Evolutionary conservation across 805 yeast genomes (phyloP).

Genomic region (Metschnikowia hibisci): DNA sequence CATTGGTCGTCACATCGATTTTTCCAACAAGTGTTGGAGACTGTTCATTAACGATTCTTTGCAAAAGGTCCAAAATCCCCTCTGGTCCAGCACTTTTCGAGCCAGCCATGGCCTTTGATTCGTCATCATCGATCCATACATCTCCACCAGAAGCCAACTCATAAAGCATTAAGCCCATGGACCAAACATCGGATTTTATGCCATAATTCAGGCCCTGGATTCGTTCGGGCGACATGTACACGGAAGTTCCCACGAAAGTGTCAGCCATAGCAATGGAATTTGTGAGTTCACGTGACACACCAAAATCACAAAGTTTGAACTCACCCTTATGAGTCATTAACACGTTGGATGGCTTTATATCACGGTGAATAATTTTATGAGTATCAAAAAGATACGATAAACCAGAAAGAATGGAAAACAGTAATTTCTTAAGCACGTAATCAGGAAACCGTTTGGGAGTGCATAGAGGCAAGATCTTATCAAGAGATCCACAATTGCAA

Average conservation of each 20-base stretch:
- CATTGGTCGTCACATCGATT: conserved; percentile 25
- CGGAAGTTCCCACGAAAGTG: conserved; percentile 96
- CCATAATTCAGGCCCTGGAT: conserved; percentile 93
- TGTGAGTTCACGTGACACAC: conserved; percentile 87
- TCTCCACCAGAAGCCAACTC: conserved; percentile 84
- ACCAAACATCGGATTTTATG: conserved; percentile 97
- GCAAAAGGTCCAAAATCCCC: conserved; percentile 85
- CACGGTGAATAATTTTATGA: conserved; percentile 90
- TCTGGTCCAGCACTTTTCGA: conserved; percentile 49
- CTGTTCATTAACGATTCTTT: conserved; percentile 88
- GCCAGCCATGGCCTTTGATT: conserved; percentile 13
- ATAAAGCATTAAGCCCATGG: conserved; percentile 83
- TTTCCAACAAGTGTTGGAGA: conserved; percentile 62
- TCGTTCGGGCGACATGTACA: conserved; percentile 95
- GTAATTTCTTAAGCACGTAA: conserved; percentile 64
- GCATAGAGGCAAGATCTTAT: conserved; percentile 63
- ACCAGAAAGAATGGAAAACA: conserved; percentile 76
- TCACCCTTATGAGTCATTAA: conserved; percentile 81
- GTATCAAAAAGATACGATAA: conserved; percentile 74
- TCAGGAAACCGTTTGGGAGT: conserved; percentile 45
- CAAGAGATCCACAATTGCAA: conserved; percentile 92
- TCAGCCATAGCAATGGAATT: conserved; percentile 85
- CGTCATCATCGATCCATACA: conserved; percentile 58
- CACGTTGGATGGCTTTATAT: conserved; percentile 93
- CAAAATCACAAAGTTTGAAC: conserved; percentile 92